Conservation (phyloP, 1,284 basidiomycete genomes). For the Trametes pubescens region DNA sequence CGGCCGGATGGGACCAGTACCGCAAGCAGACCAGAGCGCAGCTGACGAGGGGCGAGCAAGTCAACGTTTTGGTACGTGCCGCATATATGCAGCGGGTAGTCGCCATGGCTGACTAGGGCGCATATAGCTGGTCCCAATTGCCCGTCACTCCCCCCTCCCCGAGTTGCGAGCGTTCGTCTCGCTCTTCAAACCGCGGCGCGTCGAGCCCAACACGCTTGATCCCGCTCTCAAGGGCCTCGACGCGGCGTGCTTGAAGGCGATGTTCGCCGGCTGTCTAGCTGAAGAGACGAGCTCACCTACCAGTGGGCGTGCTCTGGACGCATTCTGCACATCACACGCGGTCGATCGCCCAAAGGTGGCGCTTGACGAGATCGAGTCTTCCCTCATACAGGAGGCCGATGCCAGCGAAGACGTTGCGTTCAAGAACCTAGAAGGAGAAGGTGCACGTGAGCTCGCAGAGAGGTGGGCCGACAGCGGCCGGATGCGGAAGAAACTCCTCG, state of each 20-base stretch:
- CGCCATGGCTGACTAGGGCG: constrained; percentile 1
- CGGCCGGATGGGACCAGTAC: constrained; percentile 69
- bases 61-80: constrained; percentile 64
- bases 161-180: constrained; percentile 84
- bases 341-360: background rate
- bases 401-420: constrained; percentile 54
- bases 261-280: constrained; percentile 67
- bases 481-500: constrained; percentile 50
- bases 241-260: constrained; percentile 70
- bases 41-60: constrained; percentile 53
- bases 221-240: constrained; percentile 69
- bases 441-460: constrained; percentile 52
- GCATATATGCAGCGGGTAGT: background rate
- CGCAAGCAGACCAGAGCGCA: constrained; percentile 52
- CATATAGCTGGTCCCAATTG: constrained; percentile 79
- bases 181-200: constrained; percentile 76
- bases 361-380: constrained; percentile 32
- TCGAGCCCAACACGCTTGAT: constrained; percentile 85
- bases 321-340: constrained; percentile 19
- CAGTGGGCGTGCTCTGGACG: background rate
- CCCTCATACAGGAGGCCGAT: constrained; percentile 35
- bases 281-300: constrained; percentile 34
- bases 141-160: constrained; percentile 85
- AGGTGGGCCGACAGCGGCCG: constrained; percentile 63
- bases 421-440: constrained; percentile 67